Percentiles rank a stretch among this genome's conserved stretches.
Conservation (phyloP, 108 stramenopile species). For the Cyclostephanos invisitatus region DNA sequence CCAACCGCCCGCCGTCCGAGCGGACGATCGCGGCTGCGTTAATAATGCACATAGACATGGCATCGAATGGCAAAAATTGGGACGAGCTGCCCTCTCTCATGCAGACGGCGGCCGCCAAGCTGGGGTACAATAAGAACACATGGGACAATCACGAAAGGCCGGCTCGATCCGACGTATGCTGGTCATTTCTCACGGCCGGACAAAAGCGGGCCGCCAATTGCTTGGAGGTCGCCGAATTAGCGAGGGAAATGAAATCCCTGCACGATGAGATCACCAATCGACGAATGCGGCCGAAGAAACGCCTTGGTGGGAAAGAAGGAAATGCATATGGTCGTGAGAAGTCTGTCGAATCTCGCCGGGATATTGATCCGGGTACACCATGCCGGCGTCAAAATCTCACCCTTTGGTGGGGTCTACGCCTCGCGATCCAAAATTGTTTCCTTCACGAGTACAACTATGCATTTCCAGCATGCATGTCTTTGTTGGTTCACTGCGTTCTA, state of each 20-base stretch:
- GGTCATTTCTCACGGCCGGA: conserved; percentile 45
- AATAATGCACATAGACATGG: neutral
- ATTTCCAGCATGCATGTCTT: neutral
- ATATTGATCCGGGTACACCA: neutral
- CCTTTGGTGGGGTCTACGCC: neutral
- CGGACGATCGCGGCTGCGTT: no score
- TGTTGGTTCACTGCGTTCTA: neutral
- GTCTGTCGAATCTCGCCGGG: neutral
- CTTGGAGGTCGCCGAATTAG: conserved; percentile 14
- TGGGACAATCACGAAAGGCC: conserved; percentile 49
- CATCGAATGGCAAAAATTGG: conserved; percentile 8
- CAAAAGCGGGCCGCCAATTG: conserved; percentile 56
- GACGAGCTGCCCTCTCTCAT: conserved; percentile 18
- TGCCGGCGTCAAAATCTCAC: neutral
- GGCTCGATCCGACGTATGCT: conserved; percentile 24
- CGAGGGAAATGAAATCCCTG: neutral
- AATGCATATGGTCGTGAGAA: neutral
- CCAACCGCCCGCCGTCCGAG: no score
- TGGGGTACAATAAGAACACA: conserved; percentile 41
- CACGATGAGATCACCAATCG: conserved; percentile 4
- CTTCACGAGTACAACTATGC: conserved; percentile 7
- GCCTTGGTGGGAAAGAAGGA: neutral
- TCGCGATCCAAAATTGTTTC: neutral
- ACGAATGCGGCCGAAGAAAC: neutral
- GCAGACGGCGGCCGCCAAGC: conserved; percentile 11